These are phyloP conservation scores for Stropharia rugosoannulata DNA, from an alignment of 768 basidiomycete species.

Conservation along the genomic window DNA sequence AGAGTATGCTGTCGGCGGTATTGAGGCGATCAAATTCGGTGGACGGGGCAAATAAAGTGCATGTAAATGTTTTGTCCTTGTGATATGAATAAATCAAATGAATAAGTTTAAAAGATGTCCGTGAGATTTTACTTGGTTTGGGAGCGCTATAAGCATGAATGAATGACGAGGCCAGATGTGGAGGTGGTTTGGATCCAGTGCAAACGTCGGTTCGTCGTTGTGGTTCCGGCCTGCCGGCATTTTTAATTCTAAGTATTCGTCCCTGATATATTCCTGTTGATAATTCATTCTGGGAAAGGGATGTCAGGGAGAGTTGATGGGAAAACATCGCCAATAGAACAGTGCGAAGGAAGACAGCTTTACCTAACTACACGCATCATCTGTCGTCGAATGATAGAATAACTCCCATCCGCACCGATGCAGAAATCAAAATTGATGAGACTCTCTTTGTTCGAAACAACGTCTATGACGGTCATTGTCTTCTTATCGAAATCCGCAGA, in stretches of 20 bases:
- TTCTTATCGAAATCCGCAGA: conserved; percentile 73
- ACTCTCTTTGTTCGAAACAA: conserved; percentile 38
- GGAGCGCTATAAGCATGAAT: conserved; percentile 98
- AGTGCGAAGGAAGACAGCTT: conserved; percentile 28
- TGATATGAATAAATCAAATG: conserved; percentile 28
- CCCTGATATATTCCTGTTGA: conserved; percentile 91
- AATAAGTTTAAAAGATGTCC: conserved; percentile 20
- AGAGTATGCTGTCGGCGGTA: conserved; percentile 52
- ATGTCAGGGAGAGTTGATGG: conserved; percentile 29
- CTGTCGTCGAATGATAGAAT: conserved; percentile 87
- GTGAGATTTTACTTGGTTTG: conserved; percentile 77
- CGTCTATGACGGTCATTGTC: conserved; percentile 52
- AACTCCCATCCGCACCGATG: conserved; percentile 92
- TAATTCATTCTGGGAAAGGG: conserved; percentile 78
- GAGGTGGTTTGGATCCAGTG: conserved; percentile 92
- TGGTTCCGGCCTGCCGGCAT: conserved; percentile 78
- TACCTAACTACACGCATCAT: conserved; percentile 95
- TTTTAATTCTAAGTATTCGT: conserved; percentile 95
- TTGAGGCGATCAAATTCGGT: conserved; percentile 68
- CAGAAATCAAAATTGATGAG: conserved; percentile 71
- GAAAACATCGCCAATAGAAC: conserved; percentile 25
- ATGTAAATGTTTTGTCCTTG: conserved; percentile 96
- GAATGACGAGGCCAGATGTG: conserved; percentile 99
- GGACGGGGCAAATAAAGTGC: conserved; percentile 91
- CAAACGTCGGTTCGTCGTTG: conserved; percentile 65